A percentile compares a stretch with the other conserved stretches of the same genome.
Conservation (phyloP, 208 protist genomes). For the Endotrypanum monterogeii region DNA sequence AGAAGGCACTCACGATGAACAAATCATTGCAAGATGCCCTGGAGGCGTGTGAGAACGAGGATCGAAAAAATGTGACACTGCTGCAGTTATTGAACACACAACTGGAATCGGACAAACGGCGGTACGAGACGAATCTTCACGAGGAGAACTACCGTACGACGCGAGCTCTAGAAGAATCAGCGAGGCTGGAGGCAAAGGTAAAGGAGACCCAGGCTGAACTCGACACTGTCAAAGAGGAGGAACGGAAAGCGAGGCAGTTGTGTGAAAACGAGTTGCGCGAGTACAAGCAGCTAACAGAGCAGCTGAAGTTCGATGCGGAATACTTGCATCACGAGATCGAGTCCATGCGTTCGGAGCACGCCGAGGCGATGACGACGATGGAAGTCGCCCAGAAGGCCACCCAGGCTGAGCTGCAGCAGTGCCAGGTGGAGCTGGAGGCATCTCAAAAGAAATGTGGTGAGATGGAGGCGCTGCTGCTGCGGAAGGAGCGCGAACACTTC, state of each 20-base stretch:
- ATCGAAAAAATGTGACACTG: constrained; percentile 81
- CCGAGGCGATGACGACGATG: constrained; percentile 32
- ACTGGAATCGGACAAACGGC: constrained; percentile 73
- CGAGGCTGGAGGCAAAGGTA: constrained; percentile 43
- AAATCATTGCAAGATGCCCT: constrained; percentile 72
- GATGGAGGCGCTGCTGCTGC: constrained; percentile 59
- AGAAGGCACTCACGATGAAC: constrained; percentile 75
- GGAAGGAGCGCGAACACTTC: constrained; percentile 78
- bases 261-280: constrained; percentile 59
- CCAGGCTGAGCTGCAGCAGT: constrained; percentile 38
- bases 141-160: constrained; percentile 45
- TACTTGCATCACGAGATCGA: constrained; percentile 78
- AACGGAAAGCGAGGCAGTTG: constrained; percentile 33
- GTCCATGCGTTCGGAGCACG: constrained; percentile 42
- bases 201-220: constrained; percentile 48
- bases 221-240: constrained; percentile 41
- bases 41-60: constrained; percentile 69
- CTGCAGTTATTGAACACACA: constrained; percentile 88
- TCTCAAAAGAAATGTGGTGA: constrained; percentile 65
- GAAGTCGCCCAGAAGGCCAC: constrained; percentile 32
- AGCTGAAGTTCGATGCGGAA: constrained; percentile 81
- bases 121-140: constrained; percentile 56
- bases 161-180: constrained; percentile 38
- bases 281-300: constrained; percentile 77
- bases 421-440: constrained; percentile 62